A percentile compares a stretch with the other conserved stretches of the same genome.
Evolutionary conservation across 345 rosid species (phyloP).

Genomic region (Rhizophora mangle): DNA sequence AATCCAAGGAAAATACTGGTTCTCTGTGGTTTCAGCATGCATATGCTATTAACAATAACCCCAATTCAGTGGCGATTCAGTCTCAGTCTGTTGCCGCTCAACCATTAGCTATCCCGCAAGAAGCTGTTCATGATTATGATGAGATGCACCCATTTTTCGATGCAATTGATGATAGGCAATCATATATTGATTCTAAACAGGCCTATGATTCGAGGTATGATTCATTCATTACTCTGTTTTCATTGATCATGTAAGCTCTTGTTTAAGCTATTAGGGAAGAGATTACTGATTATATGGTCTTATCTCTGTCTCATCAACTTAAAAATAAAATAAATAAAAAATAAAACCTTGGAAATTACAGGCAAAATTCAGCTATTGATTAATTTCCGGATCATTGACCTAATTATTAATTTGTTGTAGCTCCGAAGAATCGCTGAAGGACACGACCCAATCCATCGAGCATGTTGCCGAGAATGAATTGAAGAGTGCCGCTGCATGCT

Average conservation of each 20-base stretch:
- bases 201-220: slow-evolving; percentile 53
- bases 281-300: no score
- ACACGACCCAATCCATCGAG: slow-evolving; percentile 43
- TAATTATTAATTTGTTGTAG: slow-evolving; percentile 25
- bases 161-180: slow-evolving; percentile 72
- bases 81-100: slow-evolving; percentile 46
- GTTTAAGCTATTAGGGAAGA: no score
- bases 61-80: slow-evolving; percentile 39
- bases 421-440: slow-evolving; percentile 64
- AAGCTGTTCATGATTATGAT: slow-evolving; percentile 58
- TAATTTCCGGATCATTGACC: no score
- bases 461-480: slow-evolving; percentile 61
- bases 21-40: slow-evolving; percentile 48
- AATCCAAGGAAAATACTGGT: slow-evolving; percentile 41
- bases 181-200: slow-evolving; percentile 63
- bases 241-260: no score
- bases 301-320: no score
- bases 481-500: slow-evolving; percentile 84
- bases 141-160: slow-evolving; percentile 77
- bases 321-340: no score
- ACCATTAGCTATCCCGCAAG: slow-evolving; percentile 40
- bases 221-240: no score
- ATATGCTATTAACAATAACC: slow-evolving; percentile 16
- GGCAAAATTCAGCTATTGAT: no score
- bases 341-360: no score